Base-by-base conservation (phyloP, 805 yeast species). In the Candida dajiaensis region DNA sequence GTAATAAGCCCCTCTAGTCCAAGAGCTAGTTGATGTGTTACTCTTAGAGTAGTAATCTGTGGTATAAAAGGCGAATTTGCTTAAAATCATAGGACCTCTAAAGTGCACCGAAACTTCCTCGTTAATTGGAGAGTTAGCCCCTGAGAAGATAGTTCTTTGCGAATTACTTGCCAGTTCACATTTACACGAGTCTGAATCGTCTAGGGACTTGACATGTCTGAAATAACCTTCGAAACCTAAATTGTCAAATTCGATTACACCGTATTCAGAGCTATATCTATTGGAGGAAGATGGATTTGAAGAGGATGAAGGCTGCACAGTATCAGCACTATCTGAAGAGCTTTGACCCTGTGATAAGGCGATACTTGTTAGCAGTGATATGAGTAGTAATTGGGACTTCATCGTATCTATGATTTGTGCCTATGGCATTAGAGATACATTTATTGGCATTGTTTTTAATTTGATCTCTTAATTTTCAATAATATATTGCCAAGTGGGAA, bases 81-180 rank as follows among this genome's bases (percentile, higher is more conserved):
- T 64, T 57, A 85, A 69, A 15, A 73, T 67, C 49, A 85, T 61
- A 10, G 94, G 94, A 40, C 94, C 94, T 67, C 94, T 76, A 63
- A 85, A 78, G 61, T 85, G 94, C 15, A 85, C 88, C 4, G 89
- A 80, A 22, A 85, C 69, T 60, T 80, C 89, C 54, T 76, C 81
- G 60, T 83, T 68, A 36, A 84, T 60, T 7, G 94, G 94, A 23
- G 89, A 66, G 57, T 81, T 77, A 20, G 77, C 47, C 21, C 92
- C 92, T 10, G 73, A 65, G 53, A 80, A 79, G 6, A 57, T 25
- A 2, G 70, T 65, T 48, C 67, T 61, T n/a, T 65, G 61, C 6
- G 52, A 48, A 47, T 71, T 65, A 31, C 69, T 53, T 26, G 63
- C 67, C 57, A 85, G 75, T 10, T 73, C 58, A 64, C 86, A 81